These are phyloP conservation scores for Ophiostoma pallidulum DNA, from an alignment of 2,329 filamentous ascomycete species.

Conservation along the genomic window DNA sequence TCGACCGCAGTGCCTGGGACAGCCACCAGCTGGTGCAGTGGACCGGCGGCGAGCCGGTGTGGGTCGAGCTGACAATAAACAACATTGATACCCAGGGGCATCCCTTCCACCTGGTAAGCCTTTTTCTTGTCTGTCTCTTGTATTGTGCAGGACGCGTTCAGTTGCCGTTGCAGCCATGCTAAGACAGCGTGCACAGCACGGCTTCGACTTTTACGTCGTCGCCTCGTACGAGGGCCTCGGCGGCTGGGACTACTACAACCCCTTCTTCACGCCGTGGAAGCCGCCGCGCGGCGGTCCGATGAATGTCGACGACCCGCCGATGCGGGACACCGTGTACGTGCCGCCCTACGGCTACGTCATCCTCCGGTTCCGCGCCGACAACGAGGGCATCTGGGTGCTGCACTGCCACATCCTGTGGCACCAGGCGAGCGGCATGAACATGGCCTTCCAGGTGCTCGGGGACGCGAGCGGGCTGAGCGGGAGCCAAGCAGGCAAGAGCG, in stretches of 20 bases:
- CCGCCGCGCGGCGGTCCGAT: constrained; percentile 16
- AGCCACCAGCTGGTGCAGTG: constrained; percentile 19
- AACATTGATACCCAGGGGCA: constrained; percentile 21
- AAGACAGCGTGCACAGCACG: constrained; percentile 15
- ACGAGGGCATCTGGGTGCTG: constrained; percentile 18
- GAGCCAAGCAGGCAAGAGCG: constrained; percentile 5
- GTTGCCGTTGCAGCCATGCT: neutral
- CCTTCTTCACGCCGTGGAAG: constrained; percentile 14
- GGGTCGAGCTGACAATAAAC: constrained; percentile 21
- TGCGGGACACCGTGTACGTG: constrained; percentile 21
- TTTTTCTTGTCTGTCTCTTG: too few species aligned
- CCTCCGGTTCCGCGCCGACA: constrained; percentile 18
- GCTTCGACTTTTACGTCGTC: constrained; percentile 20
- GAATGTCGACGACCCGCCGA: constrained; percentile 15
- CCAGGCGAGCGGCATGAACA: constrained; percentile 19
- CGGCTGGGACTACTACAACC: constrained; percentile 23
- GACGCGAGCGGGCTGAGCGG: constrained; percentile 13
- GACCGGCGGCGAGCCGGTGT: constrained; percentile 16
- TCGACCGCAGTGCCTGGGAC: constrained; percentile 17
- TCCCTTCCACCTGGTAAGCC: constrained; percentile 19
- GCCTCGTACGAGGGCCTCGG: constrained; percentile 15
- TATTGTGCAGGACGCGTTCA: neutral
- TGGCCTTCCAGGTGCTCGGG: constrained; percentile 19
- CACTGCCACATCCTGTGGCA: constrained; percentile 22
- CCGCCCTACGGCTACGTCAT: constrained; percentile 18